Evolutionary conservation across 1,284 basidiomycete genomes (phyloP), one percentile per base, ranked within the genome.

Genomic region (Ceratobasidium sp.): DNA sequence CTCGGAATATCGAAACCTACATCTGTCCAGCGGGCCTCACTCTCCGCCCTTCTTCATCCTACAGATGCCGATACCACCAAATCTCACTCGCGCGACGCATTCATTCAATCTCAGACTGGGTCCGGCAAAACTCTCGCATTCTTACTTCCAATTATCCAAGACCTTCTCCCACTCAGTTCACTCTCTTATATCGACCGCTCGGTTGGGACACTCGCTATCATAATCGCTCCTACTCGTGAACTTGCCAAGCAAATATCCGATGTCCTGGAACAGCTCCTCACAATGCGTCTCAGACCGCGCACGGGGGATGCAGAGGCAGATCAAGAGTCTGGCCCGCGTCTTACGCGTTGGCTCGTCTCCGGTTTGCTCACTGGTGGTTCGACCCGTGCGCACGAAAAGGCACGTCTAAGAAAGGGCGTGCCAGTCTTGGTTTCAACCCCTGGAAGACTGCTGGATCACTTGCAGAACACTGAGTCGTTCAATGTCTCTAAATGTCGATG

Each of bases 71-170:
- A 86, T 49, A 86, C 85, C 69, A 23, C 26, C 67, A 69, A 44
- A 51, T n/a, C 42, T 18, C 40, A 26, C 44, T 86, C 86, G 39
- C 89, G 94, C 77, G 98, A 99, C 85, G 91, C 96, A 18, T 97
- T 99, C 84, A 94, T 99, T 75, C 97, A 99, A 84, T 95, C 96
- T 4, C 97, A 99, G 84, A 99, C 98, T 0, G 98, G 98, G 79
- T 99, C 97, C 0, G 98, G 98, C 82, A 99, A 99, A 87, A 99
- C 97, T 0, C 88, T 99, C 28, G 91, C 97, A 2, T 99, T 95
- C 86, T 90, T 99, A 20, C 90, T 99, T 3, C 98, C 98, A 23
- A 97, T 99, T 84, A 90, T 99, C 55, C 96, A 99, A 82, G 95
- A 97, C 83, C 91, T 98, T 58, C 90, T 99, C 40, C 96, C 96